Evolutionary conservation across 2,329 filamentous ascomycete genomes (phyloP).

Genomic region (Didymella sp.): DNA sequence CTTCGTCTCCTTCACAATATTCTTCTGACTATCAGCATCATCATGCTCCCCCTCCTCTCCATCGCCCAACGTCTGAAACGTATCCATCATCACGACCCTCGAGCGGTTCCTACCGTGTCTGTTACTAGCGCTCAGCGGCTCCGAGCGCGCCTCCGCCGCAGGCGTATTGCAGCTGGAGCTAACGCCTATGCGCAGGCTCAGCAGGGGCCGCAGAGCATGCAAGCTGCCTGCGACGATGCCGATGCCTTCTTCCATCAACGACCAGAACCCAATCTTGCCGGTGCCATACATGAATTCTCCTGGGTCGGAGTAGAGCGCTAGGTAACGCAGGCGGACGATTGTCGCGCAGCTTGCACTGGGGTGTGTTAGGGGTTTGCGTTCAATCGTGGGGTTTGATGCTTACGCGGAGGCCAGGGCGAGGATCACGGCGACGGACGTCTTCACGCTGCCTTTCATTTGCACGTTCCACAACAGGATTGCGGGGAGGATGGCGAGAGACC

Average conservation of each 20-base stretch:
- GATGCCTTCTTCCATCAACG: constrained; percentile 55
- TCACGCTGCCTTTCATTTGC: constrained; percentile 48
- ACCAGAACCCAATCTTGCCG: constrained; percentile 55
- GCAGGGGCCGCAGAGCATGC: constrained; percentile 54
- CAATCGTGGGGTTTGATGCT: constrained; percentile 22
- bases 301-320: constrained; percentile 51
- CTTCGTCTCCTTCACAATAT: constrained; percentile 51
- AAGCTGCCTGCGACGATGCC: constrained; percentile 57
- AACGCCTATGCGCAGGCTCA: constrained; percentile 32
- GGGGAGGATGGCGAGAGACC: constrained; percentile 29
- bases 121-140: constrained; percentile 2
- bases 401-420: constrained; percentile 53
- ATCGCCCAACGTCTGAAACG: constrained; percentile 26
- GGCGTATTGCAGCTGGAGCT: constrained; percentile 27
- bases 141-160: constrained; percentile 24
- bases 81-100: constrained; percentile 23
- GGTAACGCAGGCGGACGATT: constrained; percentile 54
- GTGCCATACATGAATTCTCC: constrained; percentile 52
- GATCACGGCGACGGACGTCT: constrained; percentile 50
- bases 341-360: constrained; percentile 48
- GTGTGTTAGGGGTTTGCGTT: constrained; percentile 1
- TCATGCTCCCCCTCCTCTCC: constrained; percentile 22
- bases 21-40: constrained; percentile 43
- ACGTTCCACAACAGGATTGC: constrained; percentile 33
- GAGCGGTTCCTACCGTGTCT: constrained; percentile 11